Percentiles rank a stretch among this genome's conserved stretches.
These are phyloP conservation scores for Fragaria iinumae DNA, from an alignment of 306 rosid species.

Conservation along the genomic window DNA sequence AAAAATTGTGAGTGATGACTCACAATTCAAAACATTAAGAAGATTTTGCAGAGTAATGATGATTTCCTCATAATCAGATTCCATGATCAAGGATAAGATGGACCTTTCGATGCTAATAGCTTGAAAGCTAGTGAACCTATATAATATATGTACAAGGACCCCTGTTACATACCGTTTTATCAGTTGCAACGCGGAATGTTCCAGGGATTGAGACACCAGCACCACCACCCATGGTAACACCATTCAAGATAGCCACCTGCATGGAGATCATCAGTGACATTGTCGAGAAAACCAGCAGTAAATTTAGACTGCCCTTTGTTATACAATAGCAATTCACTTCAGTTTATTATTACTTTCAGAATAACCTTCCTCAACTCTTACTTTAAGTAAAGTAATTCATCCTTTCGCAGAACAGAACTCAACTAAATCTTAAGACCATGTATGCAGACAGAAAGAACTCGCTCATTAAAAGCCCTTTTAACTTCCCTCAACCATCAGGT, in stretches of 20 bases:
- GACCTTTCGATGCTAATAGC: too few species aligned
- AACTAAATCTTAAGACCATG: background rate
- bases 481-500: background rate
- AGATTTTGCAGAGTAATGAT: background rate
- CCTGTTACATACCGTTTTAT: slow-evolving; percentile 67
- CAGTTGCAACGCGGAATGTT: slow-evolving; percentile 77
- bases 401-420: background rate
- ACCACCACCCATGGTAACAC: slow-evolving; percentile 98
- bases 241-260: slow-evolving; percentile 89
- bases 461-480: background rate
- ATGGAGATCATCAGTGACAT: slow-evolving; percentile 21
- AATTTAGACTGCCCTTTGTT: background rate
- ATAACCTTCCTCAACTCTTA: background rate
- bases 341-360: background rate
- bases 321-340: background rate
- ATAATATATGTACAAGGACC: background rate
- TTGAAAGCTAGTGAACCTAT: too few species aligned
- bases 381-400: background rate
- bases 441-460: background rate
- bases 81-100: too few species aligned
- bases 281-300: background rate
- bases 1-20: too few species aligned
- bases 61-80: too few species aligned
- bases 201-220: slow-evolving; percentile 92
- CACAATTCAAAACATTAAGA: background rate